Evolutionary conservation across 2,329 filamentous ascomycete genomes (phyloP).

Genomic region (Hypoxylon sp.): DNA sequence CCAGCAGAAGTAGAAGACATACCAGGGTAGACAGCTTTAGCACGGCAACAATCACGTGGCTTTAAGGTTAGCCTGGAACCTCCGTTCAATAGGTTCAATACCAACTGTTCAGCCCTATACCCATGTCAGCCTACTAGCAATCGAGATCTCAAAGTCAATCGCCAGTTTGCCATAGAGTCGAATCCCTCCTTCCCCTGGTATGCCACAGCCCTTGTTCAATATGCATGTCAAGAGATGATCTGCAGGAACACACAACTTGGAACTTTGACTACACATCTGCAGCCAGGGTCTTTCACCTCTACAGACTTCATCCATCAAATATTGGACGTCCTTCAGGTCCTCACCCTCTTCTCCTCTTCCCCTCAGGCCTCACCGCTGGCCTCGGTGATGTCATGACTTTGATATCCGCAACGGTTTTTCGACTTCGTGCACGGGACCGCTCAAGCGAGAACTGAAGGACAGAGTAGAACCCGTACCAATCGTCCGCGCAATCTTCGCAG

Average conservation of each 20-base stretch:
- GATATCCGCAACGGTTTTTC: constrained; percentile 6
- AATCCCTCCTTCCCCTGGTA: constrained; percentile 13
- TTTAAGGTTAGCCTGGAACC: background rate
- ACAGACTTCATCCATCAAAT: constrained; percentile 1
- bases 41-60: background rate
- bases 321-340: constrained; percentile 1
- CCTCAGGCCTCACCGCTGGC: background rate
- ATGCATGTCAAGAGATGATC: constrained; percentile 37
- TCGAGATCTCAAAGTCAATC: constrained; percentile 34
- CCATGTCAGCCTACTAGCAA: constrained; percentile 5
- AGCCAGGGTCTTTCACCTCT: background rate
- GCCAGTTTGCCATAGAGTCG: constrained; percentile 19
- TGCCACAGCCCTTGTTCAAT: constrained; percentile 15
- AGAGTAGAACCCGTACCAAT: background rate
- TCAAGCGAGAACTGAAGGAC: constrained; percentile 16
- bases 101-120: constrained; percentile 33
- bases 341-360: background rate
- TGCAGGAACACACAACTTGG: constrained; percentile 32
- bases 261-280: constrained; percentile 20
- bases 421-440: constrained; percentile 21
- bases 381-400: constrained; percentile 31
- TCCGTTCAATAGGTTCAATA: background rate
- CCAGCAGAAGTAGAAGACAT: background rate
- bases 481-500: constrained; percentile 6
- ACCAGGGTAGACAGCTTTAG: background rate